phyloP scores from a whole-genome alignment of 208 protist species.

The Acanthamoeba culbertsoni region DNA sequence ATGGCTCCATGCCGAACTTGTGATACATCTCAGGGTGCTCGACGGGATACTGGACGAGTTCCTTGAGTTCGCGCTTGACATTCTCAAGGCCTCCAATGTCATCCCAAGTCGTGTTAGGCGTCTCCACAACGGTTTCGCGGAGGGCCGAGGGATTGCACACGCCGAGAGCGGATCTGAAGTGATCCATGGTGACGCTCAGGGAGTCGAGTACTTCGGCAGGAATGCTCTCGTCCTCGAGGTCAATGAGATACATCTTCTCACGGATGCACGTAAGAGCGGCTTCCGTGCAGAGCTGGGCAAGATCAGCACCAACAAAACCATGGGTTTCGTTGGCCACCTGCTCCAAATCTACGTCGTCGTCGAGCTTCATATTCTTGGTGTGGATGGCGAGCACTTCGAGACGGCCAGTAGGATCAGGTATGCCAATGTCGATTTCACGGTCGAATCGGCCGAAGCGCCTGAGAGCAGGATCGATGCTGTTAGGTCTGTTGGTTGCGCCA shows the following conservation, averaged over 20 bases:
- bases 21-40: conserved; percentile 99
- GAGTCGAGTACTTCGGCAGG: conserved; percentile 97
- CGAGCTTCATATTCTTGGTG: conserved; percentile 99
- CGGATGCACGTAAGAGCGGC: conserved; percentile 99
- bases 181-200: conserved; percentile 98
- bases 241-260: conserved; percentile 99
- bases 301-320: conserved; percentile 99
- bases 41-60: conserved; percentile 99
- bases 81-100: conserved; percentile 99
- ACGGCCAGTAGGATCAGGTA: conserved; percentile 99
- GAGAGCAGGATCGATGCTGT: conserved; percentile 98
- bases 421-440: conserved; percentile 99
- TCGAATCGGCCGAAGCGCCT: conserved; percentile 99
- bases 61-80: conserved; percentile 98
- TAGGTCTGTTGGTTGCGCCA: conserved; percentile 99
- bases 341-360: conserved; percentile 97
- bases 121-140: conserved; percentile 98
- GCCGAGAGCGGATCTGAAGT: conserved; percentile 97
- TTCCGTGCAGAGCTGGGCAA: conserved; percentile 99
- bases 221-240: conserved; percentile 99
- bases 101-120: conserved; percentile 98
- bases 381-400: conserved; percentile 99
- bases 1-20: conserved; percentile 99
- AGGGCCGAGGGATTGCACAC: conserved; percentile 98
- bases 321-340: conserved; percentile 91